Evolutionary conservation across 2,329 filamentous ascomycete genomes (phyloP).

Genomic region (Cercospora sp.): DNA sequence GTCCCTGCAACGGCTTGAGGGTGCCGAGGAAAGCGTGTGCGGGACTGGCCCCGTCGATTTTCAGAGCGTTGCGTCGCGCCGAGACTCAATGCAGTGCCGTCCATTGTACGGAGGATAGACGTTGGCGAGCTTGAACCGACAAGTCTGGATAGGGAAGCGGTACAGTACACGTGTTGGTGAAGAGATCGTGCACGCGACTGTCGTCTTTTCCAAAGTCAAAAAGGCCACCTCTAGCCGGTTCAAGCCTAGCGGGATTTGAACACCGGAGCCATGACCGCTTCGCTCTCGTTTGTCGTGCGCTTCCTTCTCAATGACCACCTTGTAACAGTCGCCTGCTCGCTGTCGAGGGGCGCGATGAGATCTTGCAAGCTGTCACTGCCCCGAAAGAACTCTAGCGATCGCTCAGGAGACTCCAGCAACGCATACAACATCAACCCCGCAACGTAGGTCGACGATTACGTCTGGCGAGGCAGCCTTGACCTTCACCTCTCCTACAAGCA

Average conservation of each 20-base stretch:
- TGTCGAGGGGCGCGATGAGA: neutral
- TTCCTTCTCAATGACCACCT: neutral
- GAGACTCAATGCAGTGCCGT: neutral
- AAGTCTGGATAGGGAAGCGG: neutral
- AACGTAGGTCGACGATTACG: conserved; percentile 14
- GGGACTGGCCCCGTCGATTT: neutral
- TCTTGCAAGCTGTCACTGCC: neutral
- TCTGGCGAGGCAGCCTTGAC: neutral
- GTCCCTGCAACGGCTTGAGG: neutral
- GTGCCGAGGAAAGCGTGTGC: neutral
- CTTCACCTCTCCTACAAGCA: neutral
- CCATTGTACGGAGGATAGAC: neutral
- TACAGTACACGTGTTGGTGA: neutral
- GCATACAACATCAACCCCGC: conserved; percentile 1
- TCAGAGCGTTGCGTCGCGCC: neutral
- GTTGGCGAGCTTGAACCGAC: neutral
- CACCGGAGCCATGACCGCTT: neutral
- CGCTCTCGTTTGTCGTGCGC: neutral
- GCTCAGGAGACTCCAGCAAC: neutral
- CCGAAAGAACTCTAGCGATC: neutral
- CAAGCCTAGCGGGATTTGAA: neutral
- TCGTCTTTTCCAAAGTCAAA: neutral
- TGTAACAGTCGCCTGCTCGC: neutral
- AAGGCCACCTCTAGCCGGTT: neutral
- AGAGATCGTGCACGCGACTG: neutral